Evolutionary conservation across 116 monocot genomes (phyloP), one percentile per base, ranked within the genome.

Genomic region (Papilionanthe hybrid): DNA sequence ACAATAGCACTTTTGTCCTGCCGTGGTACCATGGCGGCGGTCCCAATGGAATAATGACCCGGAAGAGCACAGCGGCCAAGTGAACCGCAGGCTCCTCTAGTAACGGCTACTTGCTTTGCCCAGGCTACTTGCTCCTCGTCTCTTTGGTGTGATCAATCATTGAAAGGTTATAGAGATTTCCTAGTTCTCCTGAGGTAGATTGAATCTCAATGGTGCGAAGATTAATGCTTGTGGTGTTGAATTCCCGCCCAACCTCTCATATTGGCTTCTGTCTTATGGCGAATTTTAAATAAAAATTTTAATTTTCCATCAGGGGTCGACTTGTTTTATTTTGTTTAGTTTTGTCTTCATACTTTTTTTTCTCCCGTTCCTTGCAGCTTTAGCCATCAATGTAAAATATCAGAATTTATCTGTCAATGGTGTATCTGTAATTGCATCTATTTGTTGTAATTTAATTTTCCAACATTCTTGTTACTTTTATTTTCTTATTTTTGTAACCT

Each of bases 91-190:
- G 37, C 13, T 72, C 41, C 37, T 0, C 9, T 4, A 43, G 43
- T 43, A 72, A 72, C 72, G 72, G 72, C 72, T 72, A 72, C 72
- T 72, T 72, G 15, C n/a, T n/a, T n/a, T n/a, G n/a, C n/a, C n/a
- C n/a, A n/a, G n/a, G n/a, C n/a, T n/a, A n/a, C n/a, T n/a, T n/a
- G n/a, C n/a, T n/a, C n/a, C n/a, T n/a, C 41, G 30, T 1, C 66
- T 28, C n/a, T 66, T 25, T 66, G 23, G 22, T 66, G 23, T 29
- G 23, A 4, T 66, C 22, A 10, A 27, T n/a, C 9, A 66, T 5
- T 28, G 66, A 66, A 66, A n/a, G 9, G 1, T 66, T 4, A 9
- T 11, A 1, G n/a, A 0, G 22, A n/a, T 66, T 66, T 28, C 7
- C 22, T n/a, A 66, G 5, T 66, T 66, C 66, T 23, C 66, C 18